Conservation (phyloP, 225 moss, liverwort and hornwort species). For the Climacium dendroides region DNA sequence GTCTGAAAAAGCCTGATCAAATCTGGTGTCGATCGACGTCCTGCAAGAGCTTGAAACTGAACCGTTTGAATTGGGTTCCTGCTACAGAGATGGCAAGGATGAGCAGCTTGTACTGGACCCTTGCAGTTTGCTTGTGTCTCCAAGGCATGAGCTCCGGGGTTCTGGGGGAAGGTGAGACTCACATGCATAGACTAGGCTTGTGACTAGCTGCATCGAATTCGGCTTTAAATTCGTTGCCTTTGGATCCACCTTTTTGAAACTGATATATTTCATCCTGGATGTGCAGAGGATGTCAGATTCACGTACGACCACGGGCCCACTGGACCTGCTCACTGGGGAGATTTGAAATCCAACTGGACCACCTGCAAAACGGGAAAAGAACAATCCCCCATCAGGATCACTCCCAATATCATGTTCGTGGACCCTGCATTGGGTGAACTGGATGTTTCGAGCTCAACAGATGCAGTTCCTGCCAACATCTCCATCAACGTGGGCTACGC, state of each 20-base stretch:
- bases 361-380: slow-evolving; percentile 9
- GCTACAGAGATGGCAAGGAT: neutral
- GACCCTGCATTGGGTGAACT: slow-evolving; percentile 3
- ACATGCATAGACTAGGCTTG: too few relatives aligned
- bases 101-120: neutral
- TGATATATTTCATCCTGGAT: neutral
- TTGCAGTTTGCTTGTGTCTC: neutral
- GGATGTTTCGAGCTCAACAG: neutral
- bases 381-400: slow-evolving; percentile 32
- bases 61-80: too few relatives aligned
- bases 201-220: neutral
- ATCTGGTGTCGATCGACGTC: neutral
- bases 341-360: neutral
- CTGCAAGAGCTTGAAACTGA: neutral
- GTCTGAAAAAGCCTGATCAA: neutral
- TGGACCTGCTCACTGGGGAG: slow-evolving; percentile 30
- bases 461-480: slow-evolving; percentile 3
- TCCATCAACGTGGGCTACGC: slow-evolving; percentile 5
- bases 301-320: neutral
- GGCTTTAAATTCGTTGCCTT: too few relatives aligned
- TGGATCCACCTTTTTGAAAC: neutral
- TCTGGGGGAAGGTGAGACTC: neutral
- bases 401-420: slow-evolving; percentile 1
- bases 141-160: neutral
- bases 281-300: neutral